Evolutionary conservation across 139 green algal genomes (phyloP).

Genomic region (Deuterostichococcus epilithicus): DNA sequence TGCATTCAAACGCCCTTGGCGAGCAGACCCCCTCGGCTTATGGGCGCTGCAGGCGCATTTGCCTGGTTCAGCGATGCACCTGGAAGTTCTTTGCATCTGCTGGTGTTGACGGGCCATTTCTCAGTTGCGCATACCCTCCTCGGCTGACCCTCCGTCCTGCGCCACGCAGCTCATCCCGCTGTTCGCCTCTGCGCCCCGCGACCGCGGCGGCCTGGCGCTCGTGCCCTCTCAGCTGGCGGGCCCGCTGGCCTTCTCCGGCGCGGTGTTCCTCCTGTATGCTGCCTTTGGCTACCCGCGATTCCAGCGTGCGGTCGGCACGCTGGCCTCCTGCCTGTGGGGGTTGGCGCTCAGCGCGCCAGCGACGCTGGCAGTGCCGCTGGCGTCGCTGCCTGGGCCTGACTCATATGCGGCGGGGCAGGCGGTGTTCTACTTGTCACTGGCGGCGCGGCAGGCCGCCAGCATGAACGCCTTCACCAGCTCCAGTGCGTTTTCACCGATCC

Average conservation of each 20-base stretch:
- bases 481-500: neutral
- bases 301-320: slow-evolving; percentile 27
- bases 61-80: no score
- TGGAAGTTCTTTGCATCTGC: neutral
- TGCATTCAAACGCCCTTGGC: no score
- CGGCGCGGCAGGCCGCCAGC: neutral
- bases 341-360: slow-evolving; percentile 25
- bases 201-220: slow-evolving; percentile 49
- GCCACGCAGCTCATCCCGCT: slow-evolving; percentile 60
- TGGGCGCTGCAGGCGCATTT: no score
- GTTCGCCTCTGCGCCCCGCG: slow-evolving; percentile 48
- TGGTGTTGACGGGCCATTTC: neutral
- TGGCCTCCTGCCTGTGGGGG: slow-evolving; percentile 21
- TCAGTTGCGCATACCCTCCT: neutral
- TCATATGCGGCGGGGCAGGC: neutral
- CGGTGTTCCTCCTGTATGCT: slow-evolving; percentile 39
- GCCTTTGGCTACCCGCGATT: slow-evolving; percentile 46
- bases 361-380: slow-evolving; percentile 36
- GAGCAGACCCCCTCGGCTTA: no score
- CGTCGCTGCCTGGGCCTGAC: slow-evolving; percentile 16
- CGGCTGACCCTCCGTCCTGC: no score
- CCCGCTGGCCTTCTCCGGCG: slow-evolving; percentile 50
- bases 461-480: slow-evolving; percentile 11
- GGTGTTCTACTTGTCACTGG: neutral
- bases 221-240: slow-evolving; percentile 40